Evolutionary conservation across 176 grass and related monocot genomes (phyloP), one percentile per base, ranked within the genome.

Genomic region (Coix lacrymajobi): DNA sequence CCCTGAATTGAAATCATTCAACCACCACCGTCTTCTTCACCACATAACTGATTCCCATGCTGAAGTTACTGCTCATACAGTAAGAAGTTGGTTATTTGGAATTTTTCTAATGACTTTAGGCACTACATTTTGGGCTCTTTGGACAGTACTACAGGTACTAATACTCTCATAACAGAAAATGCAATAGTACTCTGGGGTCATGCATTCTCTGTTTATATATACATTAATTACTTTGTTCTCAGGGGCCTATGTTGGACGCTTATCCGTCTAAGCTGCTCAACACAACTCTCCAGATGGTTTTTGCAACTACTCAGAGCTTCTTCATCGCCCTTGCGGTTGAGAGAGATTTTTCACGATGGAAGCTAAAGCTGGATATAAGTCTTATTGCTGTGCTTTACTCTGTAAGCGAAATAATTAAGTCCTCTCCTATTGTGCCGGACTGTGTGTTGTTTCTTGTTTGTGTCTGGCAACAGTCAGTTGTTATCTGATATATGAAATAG

Each of bases 261-360:
- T 88, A 88, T 14, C 88, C 92, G 22, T 85, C 85, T 4, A 86
- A 88, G 69, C 70, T 94, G 15, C 52, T 94, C 9, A 88, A 75
- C 34, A 80, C 75, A 63, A 86, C 92, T 38, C 20, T 91, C 16
- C 83, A 91, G 68, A 43, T 86, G 75, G 28, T 91, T 28, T 94
- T 88, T 71, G 79, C 81, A 63, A 68, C 76, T 4, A 72, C 84
- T 41, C 92, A 88, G 51, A 52, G 68, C n/a, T 89, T 91, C 75
- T 88, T 94, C 56, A 84, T 91, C 0, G 79, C 86, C 49, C 36
- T 91, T 45, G 80, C 12, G 3, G 60, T 81, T 36, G 88, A 91
- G 73, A 88, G 88, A 73, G 88, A 94, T 56, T 86, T 91, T 32
- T 86, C 88, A 9, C 56, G 39, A 25, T 94, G 88, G 88, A 91